phyloP scores from a whole-genome alignment of 495 filamentous ascomycete species.

The Apodospora peruviana region DNA sequence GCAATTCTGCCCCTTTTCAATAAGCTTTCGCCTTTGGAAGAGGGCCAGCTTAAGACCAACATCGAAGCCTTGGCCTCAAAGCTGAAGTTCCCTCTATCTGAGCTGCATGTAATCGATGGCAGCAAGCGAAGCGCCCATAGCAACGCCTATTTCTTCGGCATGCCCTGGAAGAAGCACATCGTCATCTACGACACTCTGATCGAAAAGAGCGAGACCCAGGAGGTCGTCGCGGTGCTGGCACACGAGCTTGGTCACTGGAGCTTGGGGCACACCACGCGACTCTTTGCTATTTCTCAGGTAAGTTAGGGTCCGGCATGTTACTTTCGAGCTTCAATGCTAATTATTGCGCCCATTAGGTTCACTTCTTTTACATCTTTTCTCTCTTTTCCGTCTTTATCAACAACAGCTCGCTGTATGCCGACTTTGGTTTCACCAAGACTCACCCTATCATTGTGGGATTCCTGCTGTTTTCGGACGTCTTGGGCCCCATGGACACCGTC shows the following conservation, averaged over 20 bases:
- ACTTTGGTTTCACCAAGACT: constrained; percentile 82
- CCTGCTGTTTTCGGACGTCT: constrained; percentile 89
- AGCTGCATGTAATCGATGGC: constrained; percentile 93
- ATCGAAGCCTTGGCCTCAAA: constrained; percentile 81
- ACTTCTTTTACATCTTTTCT: constrained; percentile 94
- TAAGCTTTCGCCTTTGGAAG: constrained; percentile 88
- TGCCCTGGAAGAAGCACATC: constrained; percentile 99
- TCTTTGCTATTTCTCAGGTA: constrained; percentile 87
- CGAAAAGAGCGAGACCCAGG: constrained; percentile 83
- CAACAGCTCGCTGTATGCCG: constrained; percentile 82
- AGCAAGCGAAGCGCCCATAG: constrained; percentile 96
- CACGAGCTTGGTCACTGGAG: constrained; percentile 98
- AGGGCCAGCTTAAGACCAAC: constrained; percentile 77
- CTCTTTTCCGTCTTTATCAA: constrained; percentile 97
- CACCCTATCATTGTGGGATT: constrained; percentile 95
- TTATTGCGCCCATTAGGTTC: constrained; percentile 32
- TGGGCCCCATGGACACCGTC: constrained; percentile 84
- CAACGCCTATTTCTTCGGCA: constrained; percentile 97
- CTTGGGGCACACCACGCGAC: constrained; percentile 85
- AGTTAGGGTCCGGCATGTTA: constrained; percentile 3
- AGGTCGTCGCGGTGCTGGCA: constrained; percentile 90
- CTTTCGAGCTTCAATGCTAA: neutral
- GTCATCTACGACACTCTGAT: constrained; percentile 98
- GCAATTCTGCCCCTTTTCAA: constrained; percentile 95
- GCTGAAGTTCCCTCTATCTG: constrained; percentile 83